Percentiles rank a stretch among this genome's conserved stretches.
These are phyloP conservation scores for Arachnopeziza araneosa DNA, from an alignment of 2,329 filamentous ascomycete species.

Conservation along the genomic window DNA sequence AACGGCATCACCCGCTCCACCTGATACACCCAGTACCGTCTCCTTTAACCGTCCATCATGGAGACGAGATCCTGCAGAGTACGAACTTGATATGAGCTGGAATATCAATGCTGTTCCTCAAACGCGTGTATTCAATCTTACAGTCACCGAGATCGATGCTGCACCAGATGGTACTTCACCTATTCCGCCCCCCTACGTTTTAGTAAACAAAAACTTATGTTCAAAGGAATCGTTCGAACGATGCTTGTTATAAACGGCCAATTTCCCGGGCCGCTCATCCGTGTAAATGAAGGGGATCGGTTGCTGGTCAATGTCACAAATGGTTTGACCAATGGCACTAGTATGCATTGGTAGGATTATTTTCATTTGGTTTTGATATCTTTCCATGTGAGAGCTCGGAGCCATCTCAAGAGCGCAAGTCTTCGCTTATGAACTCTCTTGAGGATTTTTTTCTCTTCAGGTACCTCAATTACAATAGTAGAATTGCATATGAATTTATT, in stretches of 20 bases:
- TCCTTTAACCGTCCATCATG: conserved; percentile 6
- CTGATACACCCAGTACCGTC: not conserved
- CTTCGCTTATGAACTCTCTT: too few species aligned
- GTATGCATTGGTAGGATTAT: conserved; percentile 32
- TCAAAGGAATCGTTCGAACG: not conserved
- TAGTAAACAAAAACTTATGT: not conserved
- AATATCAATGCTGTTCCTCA: conserved; percentile 19
- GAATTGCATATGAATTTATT: too few species aligned
- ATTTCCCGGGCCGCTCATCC: conserved; percentile 61
- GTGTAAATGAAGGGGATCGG: conserved; percentile 55
- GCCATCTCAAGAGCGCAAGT: too few species aligned
- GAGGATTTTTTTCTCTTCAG: too few species aligned
- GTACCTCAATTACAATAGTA: too few species aligned
- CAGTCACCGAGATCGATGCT: conserved; percentile 16
- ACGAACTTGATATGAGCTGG: conserved; percentile 18
- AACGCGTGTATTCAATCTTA: conserved; percentile 18
- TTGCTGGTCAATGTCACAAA: conserved; percentile 61
- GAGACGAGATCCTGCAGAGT: conserved; percentile 13
- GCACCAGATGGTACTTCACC: conserved; percentile 16
- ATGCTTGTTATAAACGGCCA: conserved; percentile 52
- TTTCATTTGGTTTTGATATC: too few species aligned
- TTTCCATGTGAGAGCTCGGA: too few species aligned
- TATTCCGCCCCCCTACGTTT: not conserved
- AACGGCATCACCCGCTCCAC: not conserved
- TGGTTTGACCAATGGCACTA: conserved; percentile 45